Percentiles rank a stretch among this genome's conserved stretches.
phyloP scores from a whole-genome alignment of 2,329 filamentous ascomycete genomes.

The Pseudogymnoascus sp. region DNA sequence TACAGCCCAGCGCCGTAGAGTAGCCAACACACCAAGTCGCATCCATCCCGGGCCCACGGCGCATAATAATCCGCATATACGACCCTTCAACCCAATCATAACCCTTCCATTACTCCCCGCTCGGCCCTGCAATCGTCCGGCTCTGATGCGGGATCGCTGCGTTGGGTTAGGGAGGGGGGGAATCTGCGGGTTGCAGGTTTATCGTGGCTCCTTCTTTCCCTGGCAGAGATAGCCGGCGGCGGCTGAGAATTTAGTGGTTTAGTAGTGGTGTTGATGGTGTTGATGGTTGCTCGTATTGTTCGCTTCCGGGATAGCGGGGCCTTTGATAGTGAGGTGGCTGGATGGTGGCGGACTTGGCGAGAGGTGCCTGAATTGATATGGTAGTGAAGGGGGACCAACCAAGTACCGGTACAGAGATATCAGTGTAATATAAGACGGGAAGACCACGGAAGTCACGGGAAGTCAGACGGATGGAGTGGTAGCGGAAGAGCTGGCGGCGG shows the following conservation, averaged over 20 bases:
- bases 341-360: neutral
- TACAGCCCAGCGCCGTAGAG: neutral
- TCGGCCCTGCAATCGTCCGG: neutral
- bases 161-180: neutral
- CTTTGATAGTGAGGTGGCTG: neutral
- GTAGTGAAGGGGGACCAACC: neutral
- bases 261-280: neutral
- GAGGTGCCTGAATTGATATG: neutral
- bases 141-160: neutral
- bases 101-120: neutral
- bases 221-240: neutral
- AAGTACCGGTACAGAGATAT: neutral
- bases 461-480: neutral
- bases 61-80: constrained; percentile 4
- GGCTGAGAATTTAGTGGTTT: neutral
- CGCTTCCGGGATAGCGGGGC: neutral
- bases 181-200: neutral
- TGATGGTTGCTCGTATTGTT: neutral
- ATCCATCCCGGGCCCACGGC: neutral
- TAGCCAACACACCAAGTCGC: constrained; percentile 1
- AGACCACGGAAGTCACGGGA: neutral
- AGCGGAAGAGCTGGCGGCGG: neutral
- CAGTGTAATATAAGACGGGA: neutral
- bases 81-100: neutral
- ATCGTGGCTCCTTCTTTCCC: neutral